phyloP scores from a whole-genome alignment of 2,329 filamentous ascomycete genomes.

The Escovopsis weberi region DNA sequence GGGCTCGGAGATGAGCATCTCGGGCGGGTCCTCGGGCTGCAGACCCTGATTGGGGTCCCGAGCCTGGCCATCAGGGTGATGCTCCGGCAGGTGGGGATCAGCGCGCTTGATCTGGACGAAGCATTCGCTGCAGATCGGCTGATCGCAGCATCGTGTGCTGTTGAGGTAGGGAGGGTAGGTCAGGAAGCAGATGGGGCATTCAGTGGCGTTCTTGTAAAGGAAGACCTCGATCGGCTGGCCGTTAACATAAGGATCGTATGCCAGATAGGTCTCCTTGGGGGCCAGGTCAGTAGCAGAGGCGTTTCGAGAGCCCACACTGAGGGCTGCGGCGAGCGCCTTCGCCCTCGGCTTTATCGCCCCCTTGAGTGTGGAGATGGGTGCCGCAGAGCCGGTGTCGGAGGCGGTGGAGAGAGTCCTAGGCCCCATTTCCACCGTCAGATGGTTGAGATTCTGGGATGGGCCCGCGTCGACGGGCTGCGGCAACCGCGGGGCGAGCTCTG shows the following conservation, averaged over 20 bases:
- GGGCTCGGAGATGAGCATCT: conserved; percentile 75
- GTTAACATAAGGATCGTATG: conserved; percentile 77
- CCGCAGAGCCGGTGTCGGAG: conserved; percentile 50
- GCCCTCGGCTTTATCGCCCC: conserved; percentile 64
- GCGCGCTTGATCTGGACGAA: conserved; percentile 97
- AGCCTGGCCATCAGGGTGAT: conserved; percentile 37
- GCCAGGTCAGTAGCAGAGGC: conserved; percentile 55
- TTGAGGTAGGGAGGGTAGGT: conserved; percentile 94
- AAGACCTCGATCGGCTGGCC: conserved; percentile 89
- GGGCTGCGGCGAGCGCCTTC: conserved; percentile 74
- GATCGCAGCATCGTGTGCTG: conserved; percentile 86
- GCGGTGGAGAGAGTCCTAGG: conserved; percentile 63
- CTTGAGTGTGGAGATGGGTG: conserved; percentile 33
- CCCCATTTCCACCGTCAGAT: conserved; percentile 65
- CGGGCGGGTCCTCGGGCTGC: conserved; percentile 35
- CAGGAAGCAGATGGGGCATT: conserved; percentile 94
- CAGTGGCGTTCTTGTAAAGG: conserved; percentile 76
- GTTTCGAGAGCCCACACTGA: conserved; percentile 60
- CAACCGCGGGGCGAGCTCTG: conserved; percentile 39
- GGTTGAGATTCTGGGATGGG: conserved; percentile 48
- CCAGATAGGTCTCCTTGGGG: conserved; percentile 65
- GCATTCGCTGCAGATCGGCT: conserved; percentile 93
- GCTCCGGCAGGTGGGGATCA: conserved; percentile 80
- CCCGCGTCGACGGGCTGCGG: conserved; percentile 29
- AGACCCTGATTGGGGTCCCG: conserved; percentile 21